Evolutionary conservation across 1,139 yeast species (phyloP).

Genomic region (Meyerozyma carpophila): DNA sequence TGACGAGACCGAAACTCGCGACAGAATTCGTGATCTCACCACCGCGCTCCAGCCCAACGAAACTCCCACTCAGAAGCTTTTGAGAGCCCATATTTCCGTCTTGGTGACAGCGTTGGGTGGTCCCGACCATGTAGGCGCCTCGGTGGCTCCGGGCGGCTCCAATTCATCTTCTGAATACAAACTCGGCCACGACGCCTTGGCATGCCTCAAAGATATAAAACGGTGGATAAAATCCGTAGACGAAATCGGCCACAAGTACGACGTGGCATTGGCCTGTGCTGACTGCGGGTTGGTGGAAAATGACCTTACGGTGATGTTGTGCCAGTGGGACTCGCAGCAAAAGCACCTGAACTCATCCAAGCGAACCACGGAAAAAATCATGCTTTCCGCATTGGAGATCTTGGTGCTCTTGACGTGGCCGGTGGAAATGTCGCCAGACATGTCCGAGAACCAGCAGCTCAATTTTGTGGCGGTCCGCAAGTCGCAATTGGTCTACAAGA

Average conservation of each 20-base stretch:
- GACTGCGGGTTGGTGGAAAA: slow-evolving; percentile 68
- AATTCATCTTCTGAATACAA: slow-evolving; percentile 34
- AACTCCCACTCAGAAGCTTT: slow-evolving; percentile 36
- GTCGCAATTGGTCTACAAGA: slow-evolving; percentile 69
- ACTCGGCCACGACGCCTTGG: slow-evolving; percentile 87
- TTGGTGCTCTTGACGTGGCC: slow-evolving; percentile 90
- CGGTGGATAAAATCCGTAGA: slow-evolving; percentile 85
- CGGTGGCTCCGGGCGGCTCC: too few relatives aligned
- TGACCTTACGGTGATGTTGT: slow-evolving; percentile 71
- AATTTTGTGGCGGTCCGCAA: slow-evolving; percentile 57
- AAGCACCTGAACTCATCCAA: slow-evolving; percentile 1
- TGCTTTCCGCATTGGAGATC: slow-evolving; percentile 69
- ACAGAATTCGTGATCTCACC: slow-evolving; percentile 24
- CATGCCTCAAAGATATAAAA: slow-evolving; percentile 82
- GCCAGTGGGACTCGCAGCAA: slow-evolving; percentile 61
- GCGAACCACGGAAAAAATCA: slow-evolving; percentile 50
- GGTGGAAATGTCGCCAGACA: slow-evolving; percentile 38
- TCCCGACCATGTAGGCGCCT: slow-evolving; percentile 49
- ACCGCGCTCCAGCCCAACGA: slow-evolving; percentile 30
- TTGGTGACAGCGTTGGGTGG: slow-evolving; percentile 83
- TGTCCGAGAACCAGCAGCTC: slow-evolving; percentile 52
- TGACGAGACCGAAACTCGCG: background rate
- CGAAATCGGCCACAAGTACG: slow-evolving; percentile 60
- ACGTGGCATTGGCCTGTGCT: slow-evolving; percentile 85
- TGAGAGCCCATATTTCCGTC: slow-evolving; percentile 65